Evolutionary conservation across 106 monocot species (phyloP).

Genomic region (Posidonia australis): DNA sequence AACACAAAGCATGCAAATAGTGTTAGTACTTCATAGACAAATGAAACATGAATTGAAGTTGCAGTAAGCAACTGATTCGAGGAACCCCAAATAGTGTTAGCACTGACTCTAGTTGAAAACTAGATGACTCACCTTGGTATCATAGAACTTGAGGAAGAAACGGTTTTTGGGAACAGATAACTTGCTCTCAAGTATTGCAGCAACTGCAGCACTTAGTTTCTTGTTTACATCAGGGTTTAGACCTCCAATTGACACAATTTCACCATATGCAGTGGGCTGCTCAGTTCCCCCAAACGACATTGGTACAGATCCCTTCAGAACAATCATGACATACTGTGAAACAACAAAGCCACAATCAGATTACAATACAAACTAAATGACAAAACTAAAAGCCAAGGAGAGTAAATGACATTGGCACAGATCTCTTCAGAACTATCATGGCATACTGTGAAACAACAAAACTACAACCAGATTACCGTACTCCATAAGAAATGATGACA

Average conservation of each 20-base stretch:
- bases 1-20: constrained; percentile 37
- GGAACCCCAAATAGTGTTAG: neutral
- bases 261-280: constrained; percentile 79
- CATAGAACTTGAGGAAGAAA: constrained; percentile 56
- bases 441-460: too few species aligned
- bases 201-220: constrained; percentile 70
- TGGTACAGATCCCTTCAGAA: constrained; percentile 83
- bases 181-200: constrained; percentile 57
- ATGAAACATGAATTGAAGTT: constrained; percentile 6
- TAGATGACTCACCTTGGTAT: constrained; percentile 29
- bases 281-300: constrained; percentile 79
- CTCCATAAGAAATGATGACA: too few species aligned
- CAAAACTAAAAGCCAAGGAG: too few species aligned
- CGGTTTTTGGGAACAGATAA: constrained; percentile 62
- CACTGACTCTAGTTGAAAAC: neutral
- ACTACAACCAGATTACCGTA: too few species aligned
- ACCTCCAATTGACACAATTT: constrained; percentile 88
- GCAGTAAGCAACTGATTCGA: constrained; percentile 8
- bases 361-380: neutral
- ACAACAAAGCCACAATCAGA: neutral
- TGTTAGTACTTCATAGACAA: constrained; percentile 16
- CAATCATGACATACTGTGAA: constrained; percentile 87
- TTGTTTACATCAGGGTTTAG: constrained; percentile 60
- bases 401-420: too few species aligned
- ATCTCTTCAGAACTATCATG: too few species aligned